phyloP scores from a whole-genome alignment of 2,329 filamentous ascomycete genomes.

The Berkeleyomyces basicola region DNA sequence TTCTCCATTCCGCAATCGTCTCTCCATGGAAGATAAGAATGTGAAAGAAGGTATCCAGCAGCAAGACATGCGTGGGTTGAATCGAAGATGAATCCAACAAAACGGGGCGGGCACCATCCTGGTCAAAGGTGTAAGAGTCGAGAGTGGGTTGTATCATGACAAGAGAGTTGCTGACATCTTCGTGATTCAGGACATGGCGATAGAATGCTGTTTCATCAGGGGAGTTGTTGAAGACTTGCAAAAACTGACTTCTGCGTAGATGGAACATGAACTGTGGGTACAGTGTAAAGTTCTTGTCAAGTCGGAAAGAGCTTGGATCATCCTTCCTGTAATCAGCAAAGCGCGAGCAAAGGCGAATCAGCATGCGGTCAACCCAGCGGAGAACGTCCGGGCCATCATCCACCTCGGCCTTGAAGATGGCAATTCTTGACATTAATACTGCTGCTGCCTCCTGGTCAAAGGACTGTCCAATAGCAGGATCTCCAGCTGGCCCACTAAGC shows the following conservation, averaged over 20 bases:
- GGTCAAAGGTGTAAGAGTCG: slow-evolving; percentile 93
- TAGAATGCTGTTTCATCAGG: slow-evolving; percentile 99
- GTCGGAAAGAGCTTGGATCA: slow-evolving; percentile 86
- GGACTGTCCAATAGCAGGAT: slow-evolving; percentile 86
- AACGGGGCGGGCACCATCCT: slow-evolving; percentile 85
- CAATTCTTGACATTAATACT: slow-evolving; percentile 97
- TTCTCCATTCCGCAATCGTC: slow-evolving; percentile 94
- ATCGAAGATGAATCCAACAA: slow-evolving; percentile 92
- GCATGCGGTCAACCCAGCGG: slow-evolving; percentile 96
- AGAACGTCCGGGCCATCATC: slow-evolving; percentile 97
- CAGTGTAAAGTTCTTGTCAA: slow-evolving; percentile 97
- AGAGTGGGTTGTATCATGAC: slow-evolving; percentile 98
- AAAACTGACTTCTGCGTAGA: slow-evolving; percentile 84
- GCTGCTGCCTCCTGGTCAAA: slow-evolving; percentile 97
- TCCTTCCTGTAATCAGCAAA: slow-evolving; percentile 98
- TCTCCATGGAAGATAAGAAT: slow-evolving; percentile 98
- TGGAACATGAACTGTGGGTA: slow-evolving; percentile 99
- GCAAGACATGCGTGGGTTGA: slow-evolving; percentile 78
- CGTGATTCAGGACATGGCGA: slow-evolving; percentile 88
- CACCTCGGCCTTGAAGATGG: slow-evolving; percentile 96
- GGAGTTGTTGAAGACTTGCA: slow-evolving; percentile 99
- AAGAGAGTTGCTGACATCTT: slow-evolving; percentile 89
- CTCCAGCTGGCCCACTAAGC: slow-evolving; percentile 81
- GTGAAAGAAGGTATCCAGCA: slow-evolving; percentile 98
- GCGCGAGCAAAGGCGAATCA: slow-evolving; percentile 86